Evolutionary conservation across 768 basidiomycete genomes (phyloP).

Genomic region (Pisolithus sp.): DNA sequence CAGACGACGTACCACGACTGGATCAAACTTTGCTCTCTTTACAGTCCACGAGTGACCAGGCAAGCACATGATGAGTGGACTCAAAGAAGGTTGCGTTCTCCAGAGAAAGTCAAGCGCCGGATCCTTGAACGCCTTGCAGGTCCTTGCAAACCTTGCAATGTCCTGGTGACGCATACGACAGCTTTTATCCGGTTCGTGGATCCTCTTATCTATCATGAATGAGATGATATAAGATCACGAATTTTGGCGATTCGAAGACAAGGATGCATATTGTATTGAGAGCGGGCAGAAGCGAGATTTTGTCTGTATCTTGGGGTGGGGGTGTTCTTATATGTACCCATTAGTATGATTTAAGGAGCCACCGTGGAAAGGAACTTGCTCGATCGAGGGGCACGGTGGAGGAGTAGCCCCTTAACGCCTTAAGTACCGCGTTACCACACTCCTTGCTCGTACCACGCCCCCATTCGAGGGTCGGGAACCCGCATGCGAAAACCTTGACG

Average conservation of each 20-base stretch:
- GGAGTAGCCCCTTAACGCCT: no score
- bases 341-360: no score
- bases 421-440: no score
- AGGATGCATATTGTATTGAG: constrained; percentile 15
- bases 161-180: constrained; percentile 10
- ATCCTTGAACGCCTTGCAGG: constrained; percentile 23
- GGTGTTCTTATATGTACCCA: no score
- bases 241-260: constrained; percentile 25
- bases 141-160: constrained; percentile 14
- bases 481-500: no score
- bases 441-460: no score
- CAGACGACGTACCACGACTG: constrained; percentile 11
- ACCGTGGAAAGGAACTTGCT: no score
- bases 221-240: constrained; percentile 16
- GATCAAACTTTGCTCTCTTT: background rate
- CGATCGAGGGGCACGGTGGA: no score
- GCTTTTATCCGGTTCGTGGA: constrained; percentile 8
- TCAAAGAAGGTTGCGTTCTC: constrained; percentile 23
- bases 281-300: no score
- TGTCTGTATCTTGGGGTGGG: no score
- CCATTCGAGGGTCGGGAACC: no score
- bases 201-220: constrained; percentile 13
- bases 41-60: constrained; percentile 19
- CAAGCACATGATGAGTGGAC: constrained; percentile 24
- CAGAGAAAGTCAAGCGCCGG: constrained; percentile 26